phyloP scores from a whole-genome alignment of 257 asterid genomes.

The Solanum pinnatisectum region DNA sequence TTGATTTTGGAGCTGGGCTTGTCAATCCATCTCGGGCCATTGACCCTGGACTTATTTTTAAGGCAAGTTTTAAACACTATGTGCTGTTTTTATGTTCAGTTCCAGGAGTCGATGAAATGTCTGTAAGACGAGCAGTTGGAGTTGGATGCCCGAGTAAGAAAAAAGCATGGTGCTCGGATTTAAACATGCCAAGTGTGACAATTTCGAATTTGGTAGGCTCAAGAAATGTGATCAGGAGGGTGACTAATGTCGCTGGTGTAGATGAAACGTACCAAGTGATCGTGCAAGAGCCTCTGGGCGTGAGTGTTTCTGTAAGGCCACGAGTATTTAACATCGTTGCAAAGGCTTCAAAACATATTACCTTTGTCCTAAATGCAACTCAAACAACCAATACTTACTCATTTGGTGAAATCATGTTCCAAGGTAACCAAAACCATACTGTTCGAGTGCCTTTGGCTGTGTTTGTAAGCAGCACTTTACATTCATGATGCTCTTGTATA shows the following conservation, averaged over 20 bases:
- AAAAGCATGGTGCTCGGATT: conserved; percentile 49
- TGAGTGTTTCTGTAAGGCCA: conserved; percentile 30
- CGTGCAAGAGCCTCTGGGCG: conserved; percentile 47
- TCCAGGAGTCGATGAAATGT: conserved; percentile 54
- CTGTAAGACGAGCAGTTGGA: conserved; percentile 38
- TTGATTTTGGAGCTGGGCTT: conserved; percentile 57
- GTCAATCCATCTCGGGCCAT: conserved; percentile 50
- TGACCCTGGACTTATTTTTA: conserved; percentile 55
- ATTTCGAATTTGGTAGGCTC: conserved; percentile 53
- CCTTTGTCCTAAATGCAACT: conserved; percentile 32
- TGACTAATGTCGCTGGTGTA: conserved; percentile 37
- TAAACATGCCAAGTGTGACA: conserved; percentile 52
- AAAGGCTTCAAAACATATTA: conserved; percentile 36
- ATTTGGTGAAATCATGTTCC: conserved; percentile 46
- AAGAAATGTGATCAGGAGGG: conserved; percentile 38
- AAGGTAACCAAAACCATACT: conserved; percentile 33
- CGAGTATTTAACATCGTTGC: conserved; percentile 26
- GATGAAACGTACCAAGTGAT: conserved; percentile 41
- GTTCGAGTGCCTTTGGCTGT: conserved; percentile 51
- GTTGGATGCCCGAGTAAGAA: conserved; percentile 29
- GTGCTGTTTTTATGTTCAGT: conserved; percentile 48
- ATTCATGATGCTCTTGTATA: conserved; percentile 5
- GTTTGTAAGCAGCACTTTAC: conserved; percentile 34
- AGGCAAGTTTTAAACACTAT: conserved; percentile 35
- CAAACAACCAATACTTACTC: conserved; percentile 29